Evolutionary conservation across 2,329 filamentous ascomycete genomes (phyloP).

Genomic region (Diaporthe sp.): DNA sequence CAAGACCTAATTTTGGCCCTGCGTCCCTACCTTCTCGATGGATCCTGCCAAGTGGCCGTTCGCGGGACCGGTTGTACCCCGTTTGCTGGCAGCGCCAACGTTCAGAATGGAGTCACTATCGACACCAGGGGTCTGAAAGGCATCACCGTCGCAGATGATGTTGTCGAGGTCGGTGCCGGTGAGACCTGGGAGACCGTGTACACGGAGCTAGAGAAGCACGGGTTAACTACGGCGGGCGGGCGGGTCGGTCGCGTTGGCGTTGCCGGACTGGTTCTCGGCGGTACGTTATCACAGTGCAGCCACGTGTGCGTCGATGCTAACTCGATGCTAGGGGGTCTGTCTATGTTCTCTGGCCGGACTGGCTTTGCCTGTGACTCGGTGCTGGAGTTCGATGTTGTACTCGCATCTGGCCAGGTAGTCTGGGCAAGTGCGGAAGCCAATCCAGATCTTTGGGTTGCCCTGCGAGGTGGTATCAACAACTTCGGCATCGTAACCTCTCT

Average conservation of each 20-base stretch:
- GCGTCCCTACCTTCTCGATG: constrained; percentile 39
- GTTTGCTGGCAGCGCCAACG: constrained; percentile 42
- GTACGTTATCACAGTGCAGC: neutral
- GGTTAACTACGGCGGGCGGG: constrained; percentile 39
- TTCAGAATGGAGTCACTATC: constrained; percentile 43
- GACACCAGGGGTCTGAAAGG: constrained; percentile 42
- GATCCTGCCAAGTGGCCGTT: constrained; percentile 39
- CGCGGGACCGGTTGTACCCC: constrained; percentile 42
- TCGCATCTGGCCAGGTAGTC: constrained; percentile 36
- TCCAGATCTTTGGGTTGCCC: constrained; percentile 59
- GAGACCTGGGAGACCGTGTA: constrained; percentile 42
- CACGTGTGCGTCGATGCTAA: neutral
- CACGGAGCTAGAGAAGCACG: constrained; percentile 39
- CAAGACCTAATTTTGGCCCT: constrained; percentile 38
- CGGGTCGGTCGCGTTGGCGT: constrained; percentile 41
- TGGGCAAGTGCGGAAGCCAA: constrained; percentile 45
- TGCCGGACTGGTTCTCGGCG: constrained; percentile 40
- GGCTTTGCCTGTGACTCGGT: constrained; percentile 45
- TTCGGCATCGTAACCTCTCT: constrained; percentile 49
- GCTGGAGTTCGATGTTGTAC: constrained; percentile 38
- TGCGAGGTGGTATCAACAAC: constrained; percentile 61
- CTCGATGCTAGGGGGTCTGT: neutral
- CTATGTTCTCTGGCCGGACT: constrained; percentile 27
- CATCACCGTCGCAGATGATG: constrained; percentile 39
- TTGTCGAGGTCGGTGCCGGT: constrained; percentile 41